These are phyloP conservation scores for Fusarium nygamai DNA, from an alignment of 2,329 filamentous ascomycete species.

Conservation along the genomic window DNA sequence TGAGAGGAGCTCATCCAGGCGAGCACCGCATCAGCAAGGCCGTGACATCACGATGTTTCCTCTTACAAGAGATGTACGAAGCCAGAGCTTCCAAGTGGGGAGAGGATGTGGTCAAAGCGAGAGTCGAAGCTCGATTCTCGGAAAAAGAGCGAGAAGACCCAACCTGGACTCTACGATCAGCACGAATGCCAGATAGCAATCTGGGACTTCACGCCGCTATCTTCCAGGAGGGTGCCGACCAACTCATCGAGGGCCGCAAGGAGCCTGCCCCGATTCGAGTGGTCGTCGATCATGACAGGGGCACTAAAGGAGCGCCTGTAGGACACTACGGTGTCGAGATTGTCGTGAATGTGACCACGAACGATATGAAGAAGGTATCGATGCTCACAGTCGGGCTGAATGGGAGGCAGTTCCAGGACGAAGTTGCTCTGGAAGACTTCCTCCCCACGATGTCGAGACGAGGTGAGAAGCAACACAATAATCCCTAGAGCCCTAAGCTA, in stretches of 20 bases:
- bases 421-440: slow-evolving; percentile 77
- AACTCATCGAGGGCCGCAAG: slow-evolving; percentile 70
- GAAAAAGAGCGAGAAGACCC: slow-evolving; percentile 84
- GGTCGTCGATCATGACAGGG: slow-evolving; percentile 75
- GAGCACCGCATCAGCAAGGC: slow-evolving; percentile 54
- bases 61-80: slow-evolving; percentile 80
- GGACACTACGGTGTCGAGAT: slow-evolving; percentile 78
- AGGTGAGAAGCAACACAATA: slow-evolving; percentile 59
- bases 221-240: slow-evolving; percentile 74
- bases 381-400: slow-evolving; percentile 70
- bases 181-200: slow-evolving; percentile 69
- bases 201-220: slow-evolving; percentile 72
- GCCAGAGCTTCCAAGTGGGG: slow-evolving; percentile 78
- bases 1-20: slow-evolving; percentile 64
- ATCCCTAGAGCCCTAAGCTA: slow-evolving; percentile 40
- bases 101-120: slow-evolving; percentile 88
- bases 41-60: slow-evolving; percentile 72
- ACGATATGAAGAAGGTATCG: slow-evolving; percentile 61
- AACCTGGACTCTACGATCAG: slow-evolving; percentile 81
- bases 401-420: slow-evolving; percentile 77
- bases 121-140: slow-evolving; percentile 84
- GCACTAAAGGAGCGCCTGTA: slow-evolving; percentile 72
- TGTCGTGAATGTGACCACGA: slow-evolving; percentile 68
- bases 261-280: slow-evolving; percentile 76
- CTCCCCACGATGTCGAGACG: slow-evolving; percentile 78